A percentile compares a stretch with the other conserved stretches of the same genome.
phyloP scores from a whole-genome alignment of 2,329 filamentous ascomycete genomes.

The Penicillium glabrum region DNA sequence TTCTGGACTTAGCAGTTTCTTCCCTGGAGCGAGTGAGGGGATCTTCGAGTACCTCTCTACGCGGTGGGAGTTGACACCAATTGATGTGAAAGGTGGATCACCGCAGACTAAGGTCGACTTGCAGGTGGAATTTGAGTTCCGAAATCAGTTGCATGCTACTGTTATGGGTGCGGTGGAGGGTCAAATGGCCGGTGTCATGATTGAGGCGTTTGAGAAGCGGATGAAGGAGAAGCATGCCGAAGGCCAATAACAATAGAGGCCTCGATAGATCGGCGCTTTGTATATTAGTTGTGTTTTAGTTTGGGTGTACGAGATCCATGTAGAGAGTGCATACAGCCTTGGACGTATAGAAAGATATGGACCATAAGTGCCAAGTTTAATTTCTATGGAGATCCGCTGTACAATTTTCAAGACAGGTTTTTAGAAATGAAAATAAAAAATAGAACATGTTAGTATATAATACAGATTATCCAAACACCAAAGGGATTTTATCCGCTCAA shows the following conservation, averaged over 20 bases:
- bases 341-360: neutral
- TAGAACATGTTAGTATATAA: constrained; percentile 26
- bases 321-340: neutral
- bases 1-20: constrained; percentile 20
- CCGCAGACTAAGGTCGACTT: constrained; percentile 71
- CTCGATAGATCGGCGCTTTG: neutral
- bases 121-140: constrained; percentile 77
- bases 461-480: constrained; percentile 25
- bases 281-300: constrained; percentile 11
- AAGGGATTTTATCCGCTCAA: constrained; percentile 16
- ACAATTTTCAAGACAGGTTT: constrained; percentile 12
- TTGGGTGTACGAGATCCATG: neutral
- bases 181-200: constrained; percentile 83
- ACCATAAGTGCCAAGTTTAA: constrained; percentile 5
- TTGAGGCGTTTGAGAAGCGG: constrained; percentile 85
- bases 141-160: constrained; percentile 82
- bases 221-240: constrained; percentile 59
- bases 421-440: constrained; percentile 8
- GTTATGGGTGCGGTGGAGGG: constrained; percentile 79
- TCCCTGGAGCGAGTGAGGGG: constrained; percentile 48
- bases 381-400: constrained; percentile 19
- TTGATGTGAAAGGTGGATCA: constrained; percentile 25
- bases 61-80: constrained; percentile 44
- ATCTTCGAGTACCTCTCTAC: constrained; percentile 48
- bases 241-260: constrained; percentile 6